Evolutionary conservation across 2,329 filamentous ascomycete species (phyloP), one percentile per base, ranked within the genome.

Genomic region (Botrytis deweyae): DNA sequence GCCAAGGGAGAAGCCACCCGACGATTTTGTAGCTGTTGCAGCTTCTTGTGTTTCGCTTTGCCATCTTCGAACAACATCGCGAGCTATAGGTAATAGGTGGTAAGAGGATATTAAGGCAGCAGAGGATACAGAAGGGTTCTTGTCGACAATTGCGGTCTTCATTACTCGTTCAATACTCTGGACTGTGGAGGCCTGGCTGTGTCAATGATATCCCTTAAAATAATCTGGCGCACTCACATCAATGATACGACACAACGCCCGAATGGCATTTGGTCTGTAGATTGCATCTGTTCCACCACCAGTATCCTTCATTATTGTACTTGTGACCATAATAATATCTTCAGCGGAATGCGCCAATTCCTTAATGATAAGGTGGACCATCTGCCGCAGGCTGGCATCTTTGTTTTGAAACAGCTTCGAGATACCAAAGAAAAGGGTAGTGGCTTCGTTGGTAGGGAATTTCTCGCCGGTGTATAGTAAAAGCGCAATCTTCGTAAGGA

Each of bases 381-480:
- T 98, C 87, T 99, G 96, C 81, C 96, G 94, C 82, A 99, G 88
- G 80, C 94, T 95, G 80, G 95, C 93, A 91, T 99, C 96, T 85
- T 98, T 98, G 86, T 98, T 98, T 87, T 98, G 95, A 88, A 99
- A 99, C 75, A 98, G 89, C 88, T 98, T 98, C 76, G 95, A 98
- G 84, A 97, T 98, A 80, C 95, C 95, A 83, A 98, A 98, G 90
- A 99, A 99, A 78, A 99, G 92, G 66, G 94, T 95, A 46, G 96
- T 98, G 79, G 96, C 96, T 89, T 99, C 96, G 82, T 97, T 97
- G 75, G 93, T 95, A 64, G 95, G 95, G 87, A 98, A 99, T 82
- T 91, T 94, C 86, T 99, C 96, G 80, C 96, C 96, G 33, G 94
- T 98, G 85, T 98, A 98, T 80, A 99, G 89, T 77, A 99, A 91